Evolutionary conservation across 257 asterid species (phyloP).

Genomic region (Thymus quinquecostatus): DNA sequence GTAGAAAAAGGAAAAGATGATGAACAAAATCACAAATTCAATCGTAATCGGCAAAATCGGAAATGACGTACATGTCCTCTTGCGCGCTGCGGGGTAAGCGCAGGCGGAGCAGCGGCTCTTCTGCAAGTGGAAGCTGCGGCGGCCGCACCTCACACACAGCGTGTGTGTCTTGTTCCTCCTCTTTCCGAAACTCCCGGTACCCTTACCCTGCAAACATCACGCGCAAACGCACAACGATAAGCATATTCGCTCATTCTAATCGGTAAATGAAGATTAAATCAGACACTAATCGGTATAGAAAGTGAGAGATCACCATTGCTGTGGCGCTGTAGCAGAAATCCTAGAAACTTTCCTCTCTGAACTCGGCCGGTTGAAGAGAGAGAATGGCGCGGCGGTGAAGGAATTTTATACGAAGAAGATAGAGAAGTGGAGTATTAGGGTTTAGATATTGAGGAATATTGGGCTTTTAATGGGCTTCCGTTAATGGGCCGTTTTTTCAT

Average conservation of each 20-base stretch:
- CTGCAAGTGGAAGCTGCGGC: slow-evolving; percentile 61
- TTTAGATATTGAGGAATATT: slow-evolving; percentile 15
- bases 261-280: background rate
- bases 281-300: background rate
- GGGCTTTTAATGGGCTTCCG: slow-evolving; percentile 9
- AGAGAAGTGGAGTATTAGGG: slow-evolving; percentile 32
- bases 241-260: background rate
- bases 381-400: slow-evolving; percentile 19
- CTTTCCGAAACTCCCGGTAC: slow-evolving; percentile 54
- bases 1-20: background rate
- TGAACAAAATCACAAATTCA: background rate
- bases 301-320: slow-evolving; percentile 36
- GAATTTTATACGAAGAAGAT: slow-evolving; percentile 13
- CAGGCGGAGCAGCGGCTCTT: slow-evolving; percentile 61
- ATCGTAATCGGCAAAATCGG: background rate
- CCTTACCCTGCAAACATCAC: slow-evolving; percentile 39
- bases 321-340: slow-evolving; percentile 26
- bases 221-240: background rate
- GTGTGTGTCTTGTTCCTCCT: slow-evolving; percentile 61
- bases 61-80: slow-evolving; percentile 49
- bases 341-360: slow-evolving; percentile 22
- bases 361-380: slow-evolving; percentile 4
- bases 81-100: slow-evolving; percentile 58
- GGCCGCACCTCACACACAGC: slow-evolving; percentile 56
- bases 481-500: background rate